phyloP scores from a whole-genome alignment of 495 filamentous ascomycete genomes.

The Talaromyces nanjingensis region DNA sequence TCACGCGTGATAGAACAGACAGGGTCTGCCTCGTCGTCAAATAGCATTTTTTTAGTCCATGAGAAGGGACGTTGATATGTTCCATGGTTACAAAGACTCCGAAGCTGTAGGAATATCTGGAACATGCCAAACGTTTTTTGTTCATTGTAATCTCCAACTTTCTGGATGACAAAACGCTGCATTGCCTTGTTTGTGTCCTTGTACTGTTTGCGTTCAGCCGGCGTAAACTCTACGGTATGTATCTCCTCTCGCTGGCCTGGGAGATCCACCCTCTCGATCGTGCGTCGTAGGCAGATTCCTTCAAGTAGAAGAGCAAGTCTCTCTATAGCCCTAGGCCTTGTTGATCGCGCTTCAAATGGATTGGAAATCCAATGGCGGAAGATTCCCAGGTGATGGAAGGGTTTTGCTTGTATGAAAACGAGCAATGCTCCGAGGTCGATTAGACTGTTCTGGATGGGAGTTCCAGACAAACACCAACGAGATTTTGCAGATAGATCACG shows the following conservation, averaged over 20 bases:
- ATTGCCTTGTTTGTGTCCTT: slow-evolving; percentile 21
- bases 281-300: slow-evolving; percentile 20
- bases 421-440: slow-evolving; percentile 96
- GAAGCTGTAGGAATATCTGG: slow-evolving; percentile 33
- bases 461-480: slow-evolving; percentile 68
- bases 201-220: slow-evolving; percentile 26
- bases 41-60: slow-evolving; percentile 21
- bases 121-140: slow-evolving; percentile 27
- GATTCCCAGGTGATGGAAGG: slow-evolving; percentile 37
- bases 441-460: slow-evolving; percentile 93
- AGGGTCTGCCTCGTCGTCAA: slow-evolving; percentile 12
- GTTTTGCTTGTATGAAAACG: slow-evolving; percentile 92
- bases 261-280: slow-evolving; percentile 23
- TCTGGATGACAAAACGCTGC: slow-evolving; percentile 21
- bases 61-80: slow-evolving; percentile 32
- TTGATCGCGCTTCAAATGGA: slow-evolving; percentile 9
- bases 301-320: slow-evolving; percentile 12
- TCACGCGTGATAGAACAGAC: slow-evolving; percentile 13
- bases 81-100: slow-evolving; percentile 41
- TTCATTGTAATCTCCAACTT: slow-evolving; percentile 18
- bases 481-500: slow-evolving; percentile 23
- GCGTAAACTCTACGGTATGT: slow-evolving; percentile 17
- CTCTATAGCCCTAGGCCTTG: not conserved
- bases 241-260: slow-evolving; percentile 17
- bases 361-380: slow-evolving; percentile 13